Evolutionary conservation across 371 early-diverging fungal species (phyloP).

Genomic region (Apophysomyces ossiformis): DNA sequence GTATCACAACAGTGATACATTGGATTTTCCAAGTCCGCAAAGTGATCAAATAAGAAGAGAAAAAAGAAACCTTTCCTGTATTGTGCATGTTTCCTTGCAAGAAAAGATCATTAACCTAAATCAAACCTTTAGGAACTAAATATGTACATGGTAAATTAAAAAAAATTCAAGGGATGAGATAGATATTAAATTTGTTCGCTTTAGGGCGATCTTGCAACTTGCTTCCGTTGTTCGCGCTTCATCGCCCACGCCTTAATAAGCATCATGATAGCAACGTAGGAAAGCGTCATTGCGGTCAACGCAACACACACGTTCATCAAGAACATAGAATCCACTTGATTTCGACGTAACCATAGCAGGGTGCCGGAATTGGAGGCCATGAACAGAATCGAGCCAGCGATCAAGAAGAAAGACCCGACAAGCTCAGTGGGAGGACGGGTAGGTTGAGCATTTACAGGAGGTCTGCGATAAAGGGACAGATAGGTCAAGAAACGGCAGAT

Average conservation of each 20-base stretch:
- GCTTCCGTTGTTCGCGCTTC: conserved; percentile 42
- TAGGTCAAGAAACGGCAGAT: conserved; percentile 58
- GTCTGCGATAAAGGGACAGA: conserved; percentile 33
- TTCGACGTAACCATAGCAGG: conserved; percentile 43
- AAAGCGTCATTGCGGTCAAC: conserved; percentile 42
- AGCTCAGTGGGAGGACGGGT: conserved; percentile 49
- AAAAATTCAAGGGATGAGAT: background rate
- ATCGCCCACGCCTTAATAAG: conserved; percentile 54
- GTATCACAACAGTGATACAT: too few species aligned
- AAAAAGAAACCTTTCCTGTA: background rate
- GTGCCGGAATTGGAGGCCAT: conserved; percentile 60
- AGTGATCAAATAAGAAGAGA: background rate
- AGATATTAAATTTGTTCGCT: background rate
- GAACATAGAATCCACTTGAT: conserved; percentile 54
- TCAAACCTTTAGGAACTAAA: background rate
- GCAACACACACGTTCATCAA: conserved; percentile 55
- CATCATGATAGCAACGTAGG: conserved; percentile 39
- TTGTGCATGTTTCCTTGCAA: background rate
- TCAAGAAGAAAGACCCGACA: conserved; percentile 47
- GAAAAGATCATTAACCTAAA: background rate
- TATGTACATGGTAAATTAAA: conserved; percentile 1
- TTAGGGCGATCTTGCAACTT: conserved; percentile 11
- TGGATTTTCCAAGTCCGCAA: too few species aligned
- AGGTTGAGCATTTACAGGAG: conserved; percentile 32
- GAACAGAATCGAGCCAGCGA: conserved; percentile 52